phyloP scores from a whole-genome alignment of 805 yeast genomes.

The Kuraishia capsulata region DNA sequence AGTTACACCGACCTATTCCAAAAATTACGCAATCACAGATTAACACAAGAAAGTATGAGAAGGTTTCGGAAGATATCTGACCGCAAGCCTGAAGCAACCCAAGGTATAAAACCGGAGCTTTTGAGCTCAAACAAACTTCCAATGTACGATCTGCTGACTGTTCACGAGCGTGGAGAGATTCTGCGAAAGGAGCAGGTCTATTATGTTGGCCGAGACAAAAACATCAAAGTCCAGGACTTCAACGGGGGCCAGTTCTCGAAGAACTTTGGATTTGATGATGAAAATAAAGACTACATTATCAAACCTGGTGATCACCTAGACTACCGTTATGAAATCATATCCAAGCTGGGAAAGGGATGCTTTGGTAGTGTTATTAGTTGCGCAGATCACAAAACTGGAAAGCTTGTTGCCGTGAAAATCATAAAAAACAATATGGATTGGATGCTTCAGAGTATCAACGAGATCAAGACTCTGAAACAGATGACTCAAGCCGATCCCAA shows the following conservation, averaged over 20 bases:
- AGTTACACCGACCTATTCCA: background rate
- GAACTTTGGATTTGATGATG: slow-evolving; percentile 71
- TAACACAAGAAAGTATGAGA: background rate
- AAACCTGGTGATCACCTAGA: slow-evolving; percentile 62
- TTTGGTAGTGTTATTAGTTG: slow-evolving; percentile 74
- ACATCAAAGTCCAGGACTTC: slow-evolving; percentile 19
- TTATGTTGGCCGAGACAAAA: slow-evolving; percentile 32
- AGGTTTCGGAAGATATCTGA: background rate
- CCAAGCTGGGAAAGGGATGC: slow-evolving; percentile 65
- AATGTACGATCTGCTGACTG: slow-evolving; percentile 20
- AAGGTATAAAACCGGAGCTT: background rate
- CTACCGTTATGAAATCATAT: slow-evolving; percentile 57
- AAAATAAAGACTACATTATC: slow-evolving; percentile 49
- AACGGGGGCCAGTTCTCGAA: slow-evolving; percentile 24
- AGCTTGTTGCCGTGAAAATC: slow-evolving; percentile 63
- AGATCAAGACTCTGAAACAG: slow-evolving; percentile 55
- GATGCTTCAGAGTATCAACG: slow-evolving; percentile 71
- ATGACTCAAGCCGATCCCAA: slow-evolving; percentile 21
- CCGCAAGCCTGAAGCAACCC: background rate
- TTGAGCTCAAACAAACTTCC: background rate
- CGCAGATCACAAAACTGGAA: slow-evolving; percentile 51
- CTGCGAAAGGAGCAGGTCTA: slow-evolving; percentile 38
- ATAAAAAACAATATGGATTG: slow-evolving; percentile 66
- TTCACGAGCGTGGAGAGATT: slow-evolving; percentile 57
- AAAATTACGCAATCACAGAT: slow-evolving; percentile 1